Conservation (phyloP, 2,329 filamentous ascomycete species). For the Eutypella sp. region DNA sequence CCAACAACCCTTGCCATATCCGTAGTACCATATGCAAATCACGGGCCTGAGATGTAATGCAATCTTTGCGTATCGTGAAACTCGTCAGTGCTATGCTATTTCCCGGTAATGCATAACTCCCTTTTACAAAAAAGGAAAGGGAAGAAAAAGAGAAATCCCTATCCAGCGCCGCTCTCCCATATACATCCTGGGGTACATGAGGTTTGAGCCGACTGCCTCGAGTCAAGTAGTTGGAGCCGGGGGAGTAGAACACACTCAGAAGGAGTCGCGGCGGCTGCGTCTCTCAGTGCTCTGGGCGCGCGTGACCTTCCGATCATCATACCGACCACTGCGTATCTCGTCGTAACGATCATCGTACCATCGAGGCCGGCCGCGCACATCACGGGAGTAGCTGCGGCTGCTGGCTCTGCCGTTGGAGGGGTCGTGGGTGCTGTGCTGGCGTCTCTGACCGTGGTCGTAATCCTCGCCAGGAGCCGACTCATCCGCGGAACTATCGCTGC, state of each 20-base stretch:
- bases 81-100: too few relatives aligned
- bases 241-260: too few relatives aligned
- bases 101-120: too few relatives aligned
- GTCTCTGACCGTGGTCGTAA: neutral
- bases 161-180: too few relatives aligned
- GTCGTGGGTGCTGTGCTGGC: neutral
- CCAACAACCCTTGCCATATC: too few relatives aligned
- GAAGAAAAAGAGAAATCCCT: too few relatives aligned
- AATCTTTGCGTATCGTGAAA: too few relatives aligned
- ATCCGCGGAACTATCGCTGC: neutral
- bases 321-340: constrained; percentile 5
- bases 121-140: too few relatives aligned
- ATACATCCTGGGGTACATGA: too few relatives aligned
- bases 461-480: neutral
- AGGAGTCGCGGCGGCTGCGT: constrained; percentile 22
- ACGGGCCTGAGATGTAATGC: too few relatives aligned
- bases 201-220: too few relatives aligned
- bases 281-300: constrained; percentile 7
- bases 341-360: constrained; percentile 7
- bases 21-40: too few relatives aligned
- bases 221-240: neutral
- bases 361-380: neutral
- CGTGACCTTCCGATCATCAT: constrained; percentile 9
- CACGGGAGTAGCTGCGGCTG: neutral
- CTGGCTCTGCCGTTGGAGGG: neutral